phyloP scores from a whole-genome alignment of 306 rosid genomes.

The Cucumis cinereus region DNA sequence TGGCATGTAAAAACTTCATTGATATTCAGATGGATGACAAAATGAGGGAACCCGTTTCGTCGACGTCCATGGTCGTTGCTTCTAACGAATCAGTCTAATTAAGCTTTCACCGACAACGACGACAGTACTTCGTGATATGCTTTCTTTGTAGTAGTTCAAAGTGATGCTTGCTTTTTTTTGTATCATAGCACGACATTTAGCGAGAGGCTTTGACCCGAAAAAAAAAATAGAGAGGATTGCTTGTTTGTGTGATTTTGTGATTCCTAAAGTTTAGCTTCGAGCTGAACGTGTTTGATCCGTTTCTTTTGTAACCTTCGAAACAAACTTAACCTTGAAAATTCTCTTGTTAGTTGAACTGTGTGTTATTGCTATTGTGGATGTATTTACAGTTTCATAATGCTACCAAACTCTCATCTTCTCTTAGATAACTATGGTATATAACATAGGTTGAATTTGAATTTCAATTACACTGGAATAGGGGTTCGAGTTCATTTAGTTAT shows the following conservation, averaged over 20 bases:
- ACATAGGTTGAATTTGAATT: background rate
- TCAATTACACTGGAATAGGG: background rate
- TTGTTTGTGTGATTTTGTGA: slow-evolving; percentile 27
- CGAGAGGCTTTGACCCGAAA: slow-evolving; percentile 16
- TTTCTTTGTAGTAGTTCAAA: slow-evolving; percentile 21
- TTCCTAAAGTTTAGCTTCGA: slow-evolving; percentile 43
- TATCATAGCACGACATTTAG: slow-evolving; percentile 12
- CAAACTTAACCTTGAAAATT: background rate
- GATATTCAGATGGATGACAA: slow-evolving; percentile 35
- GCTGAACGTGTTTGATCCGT: slow-evolving; percentile 35
- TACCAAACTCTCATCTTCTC: background rate
- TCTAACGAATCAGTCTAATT: background rate
- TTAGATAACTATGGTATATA: background rate
- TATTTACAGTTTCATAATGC: background rate
- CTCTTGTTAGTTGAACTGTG: background rate
- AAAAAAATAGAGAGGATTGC: slow-evolving; percentile 28
- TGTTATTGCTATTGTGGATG: background rate
- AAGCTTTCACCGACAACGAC: background rate
- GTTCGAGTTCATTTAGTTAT: background rate
- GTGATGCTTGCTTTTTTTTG: slow-evolving; percentile 23
- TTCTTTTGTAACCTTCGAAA: background rate
- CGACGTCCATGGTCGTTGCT: slow-evolving; percentile 19
- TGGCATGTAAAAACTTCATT: slow-evolving; percentile 20
- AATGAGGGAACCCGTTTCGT: slow-evolving; percentile 19
- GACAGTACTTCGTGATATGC: background rate